Conservation (phyloP, 768 basidiomycete species). For the Hygrocybe coccinea region DNA sequence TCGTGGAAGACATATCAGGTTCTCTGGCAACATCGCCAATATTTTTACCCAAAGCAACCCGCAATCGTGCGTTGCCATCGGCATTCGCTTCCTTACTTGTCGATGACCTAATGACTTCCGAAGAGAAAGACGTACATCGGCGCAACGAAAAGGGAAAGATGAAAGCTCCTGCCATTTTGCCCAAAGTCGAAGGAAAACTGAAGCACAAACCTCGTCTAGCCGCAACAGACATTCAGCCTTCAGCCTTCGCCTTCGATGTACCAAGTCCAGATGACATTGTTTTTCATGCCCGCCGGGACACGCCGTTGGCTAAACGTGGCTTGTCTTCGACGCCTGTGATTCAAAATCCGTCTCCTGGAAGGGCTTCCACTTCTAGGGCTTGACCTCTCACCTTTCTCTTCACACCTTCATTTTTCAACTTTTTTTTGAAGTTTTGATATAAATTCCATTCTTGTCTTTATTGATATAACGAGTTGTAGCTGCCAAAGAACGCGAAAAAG, state of each 20-base stretch:
- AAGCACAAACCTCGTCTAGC: constrained; percentile 24
- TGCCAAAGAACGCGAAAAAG: constrained; percentile 76
- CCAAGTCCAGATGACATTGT: constrained; percentile 93
- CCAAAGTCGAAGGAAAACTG: constrained; percentile 16
- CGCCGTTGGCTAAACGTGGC: constrained; percentile 43
- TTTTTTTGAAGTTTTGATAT: constrained; percentile 15
- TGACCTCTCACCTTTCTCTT: constrained; percentile 16
- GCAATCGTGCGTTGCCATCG: constrained; percentile 71
- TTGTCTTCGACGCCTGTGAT: constrained; percentile 6
- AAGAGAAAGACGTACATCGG: constrained; percentile 33
- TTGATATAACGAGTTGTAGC: constrained; percentile 50
- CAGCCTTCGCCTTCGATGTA: constrained; percentile 64
- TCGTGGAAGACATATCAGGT: constrained; percentile 38
- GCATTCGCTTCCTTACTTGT: constrained; percentile 70
- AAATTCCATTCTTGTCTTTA: constrained; percentile 24
- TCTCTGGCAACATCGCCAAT: constrained; percentile 45
- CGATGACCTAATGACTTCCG: constrained; percentile 40
- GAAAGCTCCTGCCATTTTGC: constrained; percentile 5
- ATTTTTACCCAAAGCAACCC: constrained; percentile 49
- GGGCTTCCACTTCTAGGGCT: constrained; percentile 19
- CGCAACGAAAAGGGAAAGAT: constrained; percentile 25
- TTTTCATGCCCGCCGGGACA: constrained; percentile 72
- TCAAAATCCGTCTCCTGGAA: constrained; percentile 12
- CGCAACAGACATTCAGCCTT: constrained; percentile 34
- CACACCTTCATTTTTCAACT: too few relatives aligned